phyloP scores from a whole-genome alignment of 2,329 filamentous ascomycete genomes.

The Fonsecaea erecta region DNA sequence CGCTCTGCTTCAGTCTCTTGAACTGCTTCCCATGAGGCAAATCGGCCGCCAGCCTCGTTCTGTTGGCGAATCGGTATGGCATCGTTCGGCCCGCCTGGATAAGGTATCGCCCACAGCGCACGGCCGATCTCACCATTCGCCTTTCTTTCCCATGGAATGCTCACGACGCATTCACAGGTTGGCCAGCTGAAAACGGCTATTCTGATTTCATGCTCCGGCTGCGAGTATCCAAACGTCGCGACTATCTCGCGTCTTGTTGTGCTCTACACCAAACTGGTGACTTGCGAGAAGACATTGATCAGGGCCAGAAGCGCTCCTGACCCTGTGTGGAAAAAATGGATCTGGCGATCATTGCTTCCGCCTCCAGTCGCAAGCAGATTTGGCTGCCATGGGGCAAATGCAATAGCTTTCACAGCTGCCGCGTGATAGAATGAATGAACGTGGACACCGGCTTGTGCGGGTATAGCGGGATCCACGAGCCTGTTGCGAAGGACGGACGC shows the following conservation, averaged over 20 bases:
- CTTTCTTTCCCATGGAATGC: conserved; percentile 72
- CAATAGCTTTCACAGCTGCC: conserved; percentile 93
- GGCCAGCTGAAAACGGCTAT: conserved; percentile 97
- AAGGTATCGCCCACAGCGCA: conserved; percentile 85
- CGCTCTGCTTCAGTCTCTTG: conserved; percentile 22
- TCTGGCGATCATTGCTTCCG: conserved; percentile 90
- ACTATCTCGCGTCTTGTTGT: conserved; percentile 82
- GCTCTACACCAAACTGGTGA: conserved; percentile 91
- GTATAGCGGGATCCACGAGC: conserved; percentile 31
- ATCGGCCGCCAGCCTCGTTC: conserved; percentile 22
- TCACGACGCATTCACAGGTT: conserved; percentile 80
- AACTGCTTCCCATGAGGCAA: conserved; percentile 34
- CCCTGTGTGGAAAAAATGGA: conserved; percentile 90
- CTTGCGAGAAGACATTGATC: conserved; percentile 90
- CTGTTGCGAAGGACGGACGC: conserved; percentile 24
- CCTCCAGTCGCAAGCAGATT: conserved; percentile 88
- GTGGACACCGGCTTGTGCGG: conserved; percentile 50
- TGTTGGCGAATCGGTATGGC: conserved; percentile 31
- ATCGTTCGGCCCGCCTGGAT: conserved; percentile 66
- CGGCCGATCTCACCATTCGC: conserved; percentile 46
- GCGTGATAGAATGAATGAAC: conserved; percentile 77
- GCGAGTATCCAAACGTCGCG: conserved; percentile 90
- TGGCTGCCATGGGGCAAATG: conserved; percentile 93
- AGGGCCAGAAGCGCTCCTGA: conserved; percentile 84
- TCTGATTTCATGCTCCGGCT: conserved; percentile 84